phyloP scores from a whole-genome alignment of 176 grass and related monocot genomes.

The Alopecurus myosuroides region DNA sequence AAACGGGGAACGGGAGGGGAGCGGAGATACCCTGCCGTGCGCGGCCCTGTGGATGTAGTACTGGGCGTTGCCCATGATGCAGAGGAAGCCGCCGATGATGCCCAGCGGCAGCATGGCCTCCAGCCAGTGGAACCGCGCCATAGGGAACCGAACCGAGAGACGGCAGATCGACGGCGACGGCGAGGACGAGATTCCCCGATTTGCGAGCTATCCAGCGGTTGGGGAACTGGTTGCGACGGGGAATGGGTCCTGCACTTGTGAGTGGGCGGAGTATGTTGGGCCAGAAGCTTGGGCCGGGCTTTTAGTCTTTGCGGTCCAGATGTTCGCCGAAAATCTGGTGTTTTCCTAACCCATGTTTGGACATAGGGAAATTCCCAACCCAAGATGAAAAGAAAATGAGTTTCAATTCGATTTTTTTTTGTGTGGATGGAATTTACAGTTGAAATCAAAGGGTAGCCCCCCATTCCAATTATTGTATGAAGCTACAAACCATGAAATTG shows the following conservation, averaged over 20 bases:
- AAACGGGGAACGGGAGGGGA: not conserved
- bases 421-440: too few species aligned
- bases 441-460: too few species aligned
- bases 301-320: not conserved
- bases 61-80: conserved; percentile 96
- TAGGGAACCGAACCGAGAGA: conserved; percentile 8
- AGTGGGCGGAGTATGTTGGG: not conserved
- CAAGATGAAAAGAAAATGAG: too few species aligned
- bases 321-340: too few species aligned
- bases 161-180: not conserved
- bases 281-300: not conserved
- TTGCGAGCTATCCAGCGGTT: not conserved
- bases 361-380: too few species aligned
- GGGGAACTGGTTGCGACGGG: not conserved
- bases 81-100: conserved; percentile 96
- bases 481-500: too few species aligned
- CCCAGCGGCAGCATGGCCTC: conserved; percentile 90
- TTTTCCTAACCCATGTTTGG: too few species aligned
- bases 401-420: too few species aligned
- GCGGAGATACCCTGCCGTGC: conserved; percentile 66
- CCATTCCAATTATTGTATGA: too few species aligned
- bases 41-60: conserved; percentile 96
- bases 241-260: not conserved
- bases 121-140: conserved; percentile 82
- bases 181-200: conserved; percentile 25